Conservation (phyloP, 768 basidiomycete genomes). For the Lanmaoa rubissima region DNA sequence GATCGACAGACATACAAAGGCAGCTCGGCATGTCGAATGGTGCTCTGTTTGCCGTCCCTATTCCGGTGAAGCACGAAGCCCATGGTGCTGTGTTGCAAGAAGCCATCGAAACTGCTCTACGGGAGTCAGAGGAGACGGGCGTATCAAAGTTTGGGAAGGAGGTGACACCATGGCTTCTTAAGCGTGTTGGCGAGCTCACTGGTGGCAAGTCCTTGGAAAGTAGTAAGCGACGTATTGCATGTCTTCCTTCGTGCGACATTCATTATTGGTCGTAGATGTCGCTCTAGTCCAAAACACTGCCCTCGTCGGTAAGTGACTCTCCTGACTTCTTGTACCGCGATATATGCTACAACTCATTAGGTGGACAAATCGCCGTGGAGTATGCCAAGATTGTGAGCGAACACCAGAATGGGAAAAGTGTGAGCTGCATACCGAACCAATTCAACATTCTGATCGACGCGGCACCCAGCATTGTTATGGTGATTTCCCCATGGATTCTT, state of each 20-base stretch:
- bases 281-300: slow-evolving; percentile 91
- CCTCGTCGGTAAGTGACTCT: slow-evolving; percentile 57
- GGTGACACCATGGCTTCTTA: slow-evolving; percentile 91
- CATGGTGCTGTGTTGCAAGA: slow-evolving; percentile 68
- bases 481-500: not conserved
- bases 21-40: slow-evolving; percentile 75
- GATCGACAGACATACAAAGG: slow-evolving; percentile 57
- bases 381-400: slow-evolving; percentile 54
- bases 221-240: slow-evolving; percentile 44
- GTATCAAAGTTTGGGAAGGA: slow-evolving; percentile 82
- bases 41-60: slow-evolving; percentile 83
- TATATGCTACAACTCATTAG: slow-evolving; percentile 35
- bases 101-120: slow-evolving; percentile 80
- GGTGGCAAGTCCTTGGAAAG: slow-evolving; percentile 68
- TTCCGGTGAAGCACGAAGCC: slow-evolving; percentile 71
- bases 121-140: slow-evolving; percentile 79
- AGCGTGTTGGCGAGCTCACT: slow-evolving; percentile 79
- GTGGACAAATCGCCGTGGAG: slow-evolving; percentile 75
- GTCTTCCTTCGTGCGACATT: not conserved
- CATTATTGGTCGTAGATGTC: slow-evolving; percentile 53
- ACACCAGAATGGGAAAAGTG: slow-evolving; percentile 15
- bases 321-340: not conserved
- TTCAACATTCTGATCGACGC: not conserved
- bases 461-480: slow-evolving; percentile 14
- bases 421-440: slow-evolving; percentile 8